Base-by-base conservation (phyloP, 2,329 filamentous ascomycete species). In the Ascosphaera aggregata region DNA sequence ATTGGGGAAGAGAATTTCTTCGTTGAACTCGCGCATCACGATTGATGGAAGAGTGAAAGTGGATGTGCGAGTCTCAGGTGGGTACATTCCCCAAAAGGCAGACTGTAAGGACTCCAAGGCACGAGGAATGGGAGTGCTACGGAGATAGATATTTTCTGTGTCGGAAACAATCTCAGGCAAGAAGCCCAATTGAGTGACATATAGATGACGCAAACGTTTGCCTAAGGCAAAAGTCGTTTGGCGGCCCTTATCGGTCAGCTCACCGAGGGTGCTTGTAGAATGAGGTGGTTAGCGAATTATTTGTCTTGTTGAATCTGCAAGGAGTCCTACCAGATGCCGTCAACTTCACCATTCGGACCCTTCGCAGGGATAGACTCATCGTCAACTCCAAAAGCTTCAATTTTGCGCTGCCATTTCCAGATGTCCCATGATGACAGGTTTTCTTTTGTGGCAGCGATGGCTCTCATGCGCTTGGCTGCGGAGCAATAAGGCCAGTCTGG, bases 401-500 rank as follows among this genome's bases (percentile, higher is more conserved):
- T 66, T 36, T 79, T 73, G 43, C 84, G 71, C 47, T 74, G 63
- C 59, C 71, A 77, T 47, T 66, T 63, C 43, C 77, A 60, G 1
- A 60, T 59, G 47, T 72, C 66, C 70, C 69, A 76, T 39, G 59
- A 52, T 27, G 56, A 62, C 43, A 59, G 56, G 49, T 65, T 65
- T 41, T 65, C 64, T 36, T 60, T 66, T 31, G 60, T 61, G 45
- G 71, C 61, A 18, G 75, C 65, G 43, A 71, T 65, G 42, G 69
- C 69, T 18, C 65, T 71, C 53, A 95, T 67, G 46, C 76, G 74
- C 42, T 72, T 69, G 17, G 79, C 80, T 40, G 76, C 71, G 46
- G 71, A 69, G 60, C 89, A 98, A 59, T 94, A 95, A 1, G 89
- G 82, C 89, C 89, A 98, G 58, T 73, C 66, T 65, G 45, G 35